phyloP scores from a whole-genome alignment of 1,139 yeast species.

The Trichomonascaceae sp. region DNA sequence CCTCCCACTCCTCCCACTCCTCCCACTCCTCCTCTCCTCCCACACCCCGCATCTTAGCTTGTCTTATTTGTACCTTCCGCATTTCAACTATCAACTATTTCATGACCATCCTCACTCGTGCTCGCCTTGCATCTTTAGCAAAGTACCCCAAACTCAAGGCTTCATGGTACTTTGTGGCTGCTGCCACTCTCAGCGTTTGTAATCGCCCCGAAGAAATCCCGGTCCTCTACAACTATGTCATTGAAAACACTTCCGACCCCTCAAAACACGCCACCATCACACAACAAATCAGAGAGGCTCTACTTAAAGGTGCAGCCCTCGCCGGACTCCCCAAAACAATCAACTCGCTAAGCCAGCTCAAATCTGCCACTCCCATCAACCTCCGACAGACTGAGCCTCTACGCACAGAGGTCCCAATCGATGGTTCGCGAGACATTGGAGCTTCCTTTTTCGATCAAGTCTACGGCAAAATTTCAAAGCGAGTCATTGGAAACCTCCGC shows the following conservation, averaged over 20 bases:
- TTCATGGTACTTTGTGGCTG: slow-evolving; percentile 68
- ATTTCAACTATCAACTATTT: no score
- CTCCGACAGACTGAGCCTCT: slow-evolving; percentile 25
- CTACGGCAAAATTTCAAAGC: slow-evolving; percentile 57
- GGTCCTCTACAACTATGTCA: slow-evolving; percentile 56
- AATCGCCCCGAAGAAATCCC: slow-evolving; percentile 78
- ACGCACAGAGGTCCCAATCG: slow-evolving; percentile 14
- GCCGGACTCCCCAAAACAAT: slow-evolving; percentile 79
- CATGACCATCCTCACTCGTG: slow-evolving; percentile 38
- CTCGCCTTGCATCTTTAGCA: slow-evolving; percentile 44
- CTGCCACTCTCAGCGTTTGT: slow-evolving; percentile 70
- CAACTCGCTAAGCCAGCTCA: slow-evolving; percentile 57
- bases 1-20: no score
- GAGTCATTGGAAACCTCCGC: slow-evolving; percentile 56
- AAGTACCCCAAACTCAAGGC: slow-evolving; percentile 38
- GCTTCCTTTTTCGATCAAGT: slow-evolving; percentile 60
- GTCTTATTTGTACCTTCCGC: no score
- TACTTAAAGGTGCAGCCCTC: slow-evolving; percentile 64
- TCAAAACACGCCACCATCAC: slow-evolving; percentile 31
- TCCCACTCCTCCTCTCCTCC: no score
- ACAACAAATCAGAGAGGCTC: slow-evolving; percentile 55
- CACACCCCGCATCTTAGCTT: no score
- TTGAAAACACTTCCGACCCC: slow-evolving; percentile 19
- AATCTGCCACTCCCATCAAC: slow-evolving; percentile 47
- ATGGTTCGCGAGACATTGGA: slow-evolving; percentile 32